A percentile compares a stretch with the other conserved stretches of the same genome.
These are phyloP conservation scores for Cardamine resedifolia DNA, from an alignment of 345 rosid species.

Conservation along the genomic window DNA sequence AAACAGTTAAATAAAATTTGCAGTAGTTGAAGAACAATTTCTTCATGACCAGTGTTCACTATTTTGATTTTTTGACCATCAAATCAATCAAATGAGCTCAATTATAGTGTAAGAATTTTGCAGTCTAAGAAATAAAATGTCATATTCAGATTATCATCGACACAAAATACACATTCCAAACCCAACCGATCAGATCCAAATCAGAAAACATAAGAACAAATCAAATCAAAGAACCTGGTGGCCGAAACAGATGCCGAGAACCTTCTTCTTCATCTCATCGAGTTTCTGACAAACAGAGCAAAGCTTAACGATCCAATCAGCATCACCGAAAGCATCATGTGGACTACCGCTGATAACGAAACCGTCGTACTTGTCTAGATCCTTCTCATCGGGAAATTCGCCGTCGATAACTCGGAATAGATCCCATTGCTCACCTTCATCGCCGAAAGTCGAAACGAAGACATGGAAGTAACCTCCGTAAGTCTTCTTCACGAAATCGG, in stretches of 20 bases:
- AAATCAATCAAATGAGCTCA: conserved; percentile 5
- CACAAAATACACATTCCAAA: neutral
- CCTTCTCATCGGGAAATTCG: conserved; percentile 62
- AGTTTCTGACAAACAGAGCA: conserved; percentile 57
- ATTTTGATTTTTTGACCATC: neutral
- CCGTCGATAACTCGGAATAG: conserved; percentile 70
- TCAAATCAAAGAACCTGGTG: conserved; percentile 57
- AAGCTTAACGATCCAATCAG: conserved; percentile 72
- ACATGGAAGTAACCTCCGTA: conserved; percentile 86
- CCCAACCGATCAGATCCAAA: conserved; percentile 9
- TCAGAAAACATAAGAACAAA: neutral
- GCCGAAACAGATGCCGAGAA: conserved; percentile 91
- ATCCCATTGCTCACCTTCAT: conserved; percentile 81
- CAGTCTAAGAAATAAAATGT: no score
- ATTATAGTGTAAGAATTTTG: no score
- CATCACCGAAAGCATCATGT: conserved; percentile 74
- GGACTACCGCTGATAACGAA: conserved; percentile 88
- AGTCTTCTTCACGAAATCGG: conserved; percentile 63
- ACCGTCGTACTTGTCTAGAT: conserved; percentile 64
- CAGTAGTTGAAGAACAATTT: neutral
- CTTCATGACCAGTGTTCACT: neutral
- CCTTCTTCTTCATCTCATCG: conserved; percentile 73
- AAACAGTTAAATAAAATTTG: neutral
- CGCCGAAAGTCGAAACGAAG: conserved; percentile 59
- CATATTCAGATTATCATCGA: no score